Conservation (phyloP, 805 yeast species). For the Zygosaccharomyces siamensis region DNA sequence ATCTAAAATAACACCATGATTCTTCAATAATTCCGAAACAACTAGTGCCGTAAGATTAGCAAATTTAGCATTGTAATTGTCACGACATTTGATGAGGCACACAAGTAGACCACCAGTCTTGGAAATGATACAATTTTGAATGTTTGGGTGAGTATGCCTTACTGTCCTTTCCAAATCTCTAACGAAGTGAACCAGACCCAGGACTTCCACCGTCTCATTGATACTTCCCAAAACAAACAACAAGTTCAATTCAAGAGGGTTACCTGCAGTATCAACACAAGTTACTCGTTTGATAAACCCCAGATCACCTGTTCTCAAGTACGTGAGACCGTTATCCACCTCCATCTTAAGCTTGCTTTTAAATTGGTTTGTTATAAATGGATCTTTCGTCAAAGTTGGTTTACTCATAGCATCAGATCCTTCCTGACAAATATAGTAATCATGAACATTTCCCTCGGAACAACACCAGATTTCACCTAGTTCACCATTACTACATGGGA, state of each 20-base stretch:
- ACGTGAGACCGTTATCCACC: slow-evolving; percentile 58
- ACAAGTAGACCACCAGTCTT: slow-evolving; percentile 78
- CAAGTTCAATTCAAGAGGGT: slow-evolving; percentile 54
- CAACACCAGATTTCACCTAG: slow-evolving; percentile 97
- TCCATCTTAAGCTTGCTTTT: slow-evolving; percentile 55
- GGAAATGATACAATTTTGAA: slow-evolving; percentile 56
- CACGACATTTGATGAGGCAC: slow-evolving; percentile 61
- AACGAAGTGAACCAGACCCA: slow-evolving; percentile 90
- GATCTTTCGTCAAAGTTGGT: slow-evolving; percentile 44
- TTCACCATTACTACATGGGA: slow-evolving; percentile 81
- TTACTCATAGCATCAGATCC: slow-evolving; percentile 13
- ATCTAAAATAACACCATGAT: slow-evolving; percentile 78
- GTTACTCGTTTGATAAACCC: slow-evolving; percentile 83
- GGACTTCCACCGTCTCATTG: slow-evolving; percentile 80
- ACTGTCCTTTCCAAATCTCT: slow-evolving; percentile 72
- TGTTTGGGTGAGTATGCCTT: slow-evolving; percentile 45
- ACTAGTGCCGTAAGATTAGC: slow-evolving; percentile 81
- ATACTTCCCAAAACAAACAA: slow-evolving; percentile 80
- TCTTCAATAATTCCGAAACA: slow-evolving; percentile 69
- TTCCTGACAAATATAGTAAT: slow-evolving; percentile 47
- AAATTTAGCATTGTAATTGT: slow-evolving; percentile 40
- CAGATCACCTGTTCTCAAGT: slow-evolving; percentile 86
- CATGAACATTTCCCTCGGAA: slow-evolving; percentile 73
- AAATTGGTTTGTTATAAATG: slow-evolving; percentile 51
- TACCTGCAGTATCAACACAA: slow-evolving; percentile 39